phyloP scores from a whole-genome alignment of 768 basidiomycete genomes.

The Hydnum rufescens region DNA sequence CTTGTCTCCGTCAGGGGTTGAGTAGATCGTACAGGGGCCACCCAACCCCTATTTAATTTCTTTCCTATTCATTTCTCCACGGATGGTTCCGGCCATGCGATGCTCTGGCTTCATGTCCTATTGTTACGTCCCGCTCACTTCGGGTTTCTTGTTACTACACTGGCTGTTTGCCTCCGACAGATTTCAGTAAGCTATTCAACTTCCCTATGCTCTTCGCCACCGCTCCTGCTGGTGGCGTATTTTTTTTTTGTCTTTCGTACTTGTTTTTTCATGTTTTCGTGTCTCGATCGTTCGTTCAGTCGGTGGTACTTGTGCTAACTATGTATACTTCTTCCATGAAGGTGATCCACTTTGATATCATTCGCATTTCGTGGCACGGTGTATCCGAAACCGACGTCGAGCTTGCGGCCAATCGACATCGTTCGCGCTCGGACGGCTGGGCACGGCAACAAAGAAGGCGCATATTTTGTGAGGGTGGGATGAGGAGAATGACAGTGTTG shows the following conservation, averaged over 20 bases:
- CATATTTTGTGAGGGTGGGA: constrained; percentile 85
- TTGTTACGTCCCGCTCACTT: too few relatives aligned
- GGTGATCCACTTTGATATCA: constrained; percentile 93
- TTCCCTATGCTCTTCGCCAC: too few relatives aligned
- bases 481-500: constrained; percentile 39
- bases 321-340: constrained; percentile 20
- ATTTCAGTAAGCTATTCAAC: too few relatives aligned
- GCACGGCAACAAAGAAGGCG: constrained; percentile 93
- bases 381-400: constrained; percentile 35
- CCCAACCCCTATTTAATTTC: too few relatives aligned
- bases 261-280: not conserved
- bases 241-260: not conserved
- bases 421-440: constrained; percentile 88
- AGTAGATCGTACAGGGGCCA: too few relatives aligned
- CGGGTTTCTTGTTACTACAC: too few relatives aligned
- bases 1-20: too few relatives aligned
- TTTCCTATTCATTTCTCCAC: too few relatives aligned
- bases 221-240: too few relatives aligned
- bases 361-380: constrained; percentile 89
- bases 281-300: not conserved
- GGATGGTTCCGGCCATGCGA: too few relatives aligned
- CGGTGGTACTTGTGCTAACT: not conserved
- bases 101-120: too few relatives aligned
- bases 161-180: too few relatives aligned
- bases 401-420: constrained; percentile 75